These are phyloP conservation scores for Terfezia claveryi DNA, from an alignment of 495 filamentous ascomycete species.

Conservation along the genomic window DNA sequence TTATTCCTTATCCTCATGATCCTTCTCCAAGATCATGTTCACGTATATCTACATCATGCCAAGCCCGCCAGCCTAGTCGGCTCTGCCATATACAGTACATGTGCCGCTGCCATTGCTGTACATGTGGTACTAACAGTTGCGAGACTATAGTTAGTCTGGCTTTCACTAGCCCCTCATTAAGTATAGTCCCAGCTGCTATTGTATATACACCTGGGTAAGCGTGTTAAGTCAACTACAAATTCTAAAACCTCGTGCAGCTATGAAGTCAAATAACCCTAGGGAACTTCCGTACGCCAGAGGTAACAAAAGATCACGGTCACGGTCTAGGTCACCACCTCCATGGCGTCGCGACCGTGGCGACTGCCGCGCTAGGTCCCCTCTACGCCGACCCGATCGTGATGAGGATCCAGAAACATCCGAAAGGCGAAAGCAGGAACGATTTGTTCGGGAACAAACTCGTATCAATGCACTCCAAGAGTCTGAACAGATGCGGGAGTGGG, in stretches of 20 bases:
- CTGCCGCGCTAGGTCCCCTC: conserved; percentile 8
- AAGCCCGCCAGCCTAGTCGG: too few species aligned
- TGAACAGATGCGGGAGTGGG: conserved; percentile 61
- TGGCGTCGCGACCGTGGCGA: not conserved
- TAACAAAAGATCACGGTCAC: not conserved
- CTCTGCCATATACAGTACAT: too few species aligned
- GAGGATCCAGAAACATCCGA: conserved; percentile 9
- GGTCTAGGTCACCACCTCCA: not conserved
- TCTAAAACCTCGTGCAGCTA: not conserved
- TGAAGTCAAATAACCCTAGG: not conserved
- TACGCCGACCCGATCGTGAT: conserved; percentile 3
- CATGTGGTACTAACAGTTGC: too few species aligned
- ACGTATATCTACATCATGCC: too few species aligned
- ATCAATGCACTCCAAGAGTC: conserved; percentile 45
- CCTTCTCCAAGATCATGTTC: too few species aligned
- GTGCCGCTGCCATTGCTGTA: too few species aligned
- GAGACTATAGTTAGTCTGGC: too few species aligned
- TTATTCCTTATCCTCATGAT: too few species aligned
- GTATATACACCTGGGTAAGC: too few species aligned
- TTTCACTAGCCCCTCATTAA: too few species aligned
- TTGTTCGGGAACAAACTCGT: conserved; percentile 22
- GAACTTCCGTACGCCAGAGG: not conserved
- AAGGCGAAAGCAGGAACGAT: conserved; percentile 13
- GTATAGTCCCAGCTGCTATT: too few species aligned
- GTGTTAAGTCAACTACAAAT: too few species aligned